These are phyloP conservation scores for Kingdonia uniflora DNA, from an alignment of 164 flowering plant species.

Conservation along the genomic window DNA sequence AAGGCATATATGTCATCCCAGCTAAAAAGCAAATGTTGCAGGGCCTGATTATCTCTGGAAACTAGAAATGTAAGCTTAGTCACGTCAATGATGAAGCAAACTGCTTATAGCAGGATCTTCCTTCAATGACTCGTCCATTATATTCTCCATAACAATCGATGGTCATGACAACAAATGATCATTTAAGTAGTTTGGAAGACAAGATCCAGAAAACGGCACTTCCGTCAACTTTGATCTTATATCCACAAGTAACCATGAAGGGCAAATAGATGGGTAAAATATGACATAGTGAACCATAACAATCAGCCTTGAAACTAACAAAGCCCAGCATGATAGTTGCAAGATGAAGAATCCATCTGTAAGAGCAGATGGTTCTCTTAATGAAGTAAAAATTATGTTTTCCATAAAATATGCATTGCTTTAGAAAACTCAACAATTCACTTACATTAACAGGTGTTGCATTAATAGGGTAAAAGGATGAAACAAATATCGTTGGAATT, in stretches of 20 bases:
- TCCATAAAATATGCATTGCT: too few relatives aligned
- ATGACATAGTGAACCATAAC: constrained; percentile 77
- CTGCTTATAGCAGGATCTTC: constrained; percentile 31
- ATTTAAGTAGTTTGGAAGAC: constrained; percentile 14
- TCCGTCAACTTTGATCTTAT: constrained; percentile 65
- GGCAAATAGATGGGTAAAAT: constrained; percentile 45
- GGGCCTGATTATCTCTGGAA: constrained; percentile 25
- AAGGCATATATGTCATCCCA: constrained; percentile 42
- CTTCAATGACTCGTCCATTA: constrained; percentile 34
- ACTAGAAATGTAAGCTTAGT: constrained; percentile 33
- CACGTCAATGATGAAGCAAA: constrained; percentile 61
- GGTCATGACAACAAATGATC: constrained; percentile 48
- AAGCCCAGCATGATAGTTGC: constrained; percentile 75
- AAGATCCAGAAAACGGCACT: constrained; percentile 20
- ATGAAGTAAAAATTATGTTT: constrained; percentile 37
- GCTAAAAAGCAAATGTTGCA: constrained; percentile 32
- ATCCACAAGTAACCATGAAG: constrained; percentile 55
- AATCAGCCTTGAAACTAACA: constrained; percentile 74
- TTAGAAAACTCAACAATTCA: too few relatives aligned
- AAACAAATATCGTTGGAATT: too few relatives aligned
- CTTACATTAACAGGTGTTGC: too few relatives aligned
- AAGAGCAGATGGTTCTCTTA: constrained; percentile 34
- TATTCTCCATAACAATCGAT: constrained; percentile 29
- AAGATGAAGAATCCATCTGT: constrained; percentile 21
- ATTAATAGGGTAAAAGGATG: too few relatives aligned